phyloP scores from a whole-genome alignment of 2,329 filamentous ascomycete genomes.

The Dactylellina sp. region DNA sequence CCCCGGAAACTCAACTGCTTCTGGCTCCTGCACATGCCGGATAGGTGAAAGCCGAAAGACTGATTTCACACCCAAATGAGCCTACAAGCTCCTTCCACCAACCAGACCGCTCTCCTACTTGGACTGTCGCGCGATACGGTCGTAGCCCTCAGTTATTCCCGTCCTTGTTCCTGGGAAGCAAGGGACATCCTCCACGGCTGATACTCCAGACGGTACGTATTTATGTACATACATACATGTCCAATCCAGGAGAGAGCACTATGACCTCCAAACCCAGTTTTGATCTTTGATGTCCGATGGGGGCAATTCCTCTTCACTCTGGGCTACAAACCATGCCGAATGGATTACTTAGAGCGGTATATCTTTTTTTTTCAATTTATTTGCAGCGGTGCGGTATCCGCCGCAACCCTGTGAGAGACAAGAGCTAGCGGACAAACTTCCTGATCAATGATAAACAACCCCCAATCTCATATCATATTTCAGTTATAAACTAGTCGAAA shows the following conservation, averaged over 20 bases:
- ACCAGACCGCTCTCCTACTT: slow-evolving; percentile 12
- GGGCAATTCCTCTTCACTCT: slow-evolving; percentile 4
- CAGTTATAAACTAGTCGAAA: no score
- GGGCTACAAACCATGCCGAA: background rate
- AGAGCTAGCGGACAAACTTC: background rate
- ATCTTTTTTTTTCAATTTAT: background rate
- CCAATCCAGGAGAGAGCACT: slow-evolving; percentile 9
- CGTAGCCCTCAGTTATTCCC: slow-evolving; percentile 26
- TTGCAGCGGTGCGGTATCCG: slow-evolving; percentile 32
- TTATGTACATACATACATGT: background rate
- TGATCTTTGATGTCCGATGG: no score
- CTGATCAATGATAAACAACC: slow-evolving; percentile 3
- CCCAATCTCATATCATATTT: slow-evolving; percentile 14
- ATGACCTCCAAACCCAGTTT: slow-evolving; percentile 4
- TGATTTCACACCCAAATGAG: slow-evolving; percentile 22
- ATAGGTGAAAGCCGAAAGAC: slow-evolving; percentile 52
- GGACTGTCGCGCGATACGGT: slow-evolving; percentile 26
- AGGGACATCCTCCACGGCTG: slow-evolving; percentile 36
- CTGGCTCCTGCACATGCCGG: slow-evolving; percentile 45
- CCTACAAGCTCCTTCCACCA: slow-evolving; percentile 28
- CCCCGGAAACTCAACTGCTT: slow-evolving; percentile 29
- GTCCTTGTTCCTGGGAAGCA: slow-evolving; percentile 54
- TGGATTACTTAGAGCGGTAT: background rate
- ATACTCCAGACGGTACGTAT: slow-evolving; percentile 6
- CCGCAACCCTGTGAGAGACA: slow-evolving; percentile 35